Percentiles rank a stretch among this genome's conserved stretches.
Conservation (phyloP, 2,329 filamentous ascomycete genomes). For the Neospermospora avenae region DNA sequence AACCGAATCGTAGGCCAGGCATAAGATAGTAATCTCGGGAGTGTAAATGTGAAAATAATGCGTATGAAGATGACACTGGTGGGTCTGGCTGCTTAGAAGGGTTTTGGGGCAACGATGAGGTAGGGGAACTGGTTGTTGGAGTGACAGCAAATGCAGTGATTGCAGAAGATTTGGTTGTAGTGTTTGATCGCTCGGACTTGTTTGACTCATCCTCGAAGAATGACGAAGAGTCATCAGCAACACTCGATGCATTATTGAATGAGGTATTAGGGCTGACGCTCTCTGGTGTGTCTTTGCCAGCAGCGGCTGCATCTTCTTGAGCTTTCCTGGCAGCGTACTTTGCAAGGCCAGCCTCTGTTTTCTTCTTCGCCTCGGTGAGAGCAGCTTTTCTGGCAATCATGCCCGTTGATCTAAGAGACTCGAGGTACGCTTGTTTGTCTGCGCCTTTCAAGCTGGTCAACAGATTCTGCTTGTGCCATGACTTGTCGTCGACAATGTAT, state of each 20-base stretch:
- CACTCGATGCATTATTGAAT: neutral
- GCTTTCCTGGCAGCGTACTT: constrained; percentile 29
- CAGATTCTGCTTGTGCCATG: constrained; percentile 59
- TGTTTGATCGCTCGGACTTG: neutral
- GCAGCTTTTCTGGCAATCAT: constrained; percentile 45
- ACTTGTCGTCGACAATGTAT: constrained; percentile 76
- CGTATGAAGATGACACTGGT: constrained; percentile 54
- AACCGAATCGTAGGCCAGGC: constrained; percentile 90
- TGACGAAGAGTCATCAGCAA: constrained; percentile 13
- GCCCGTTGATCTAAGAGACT: constrained; percentile 45
- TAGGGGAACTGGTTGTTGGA: constrained; percentile 43
- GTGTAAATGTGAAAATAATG: constrained; percentile 79
- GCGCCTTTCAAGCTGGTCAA: constrained; percentile 56
- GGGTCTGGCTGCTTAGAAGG: constrained; percentile 34
- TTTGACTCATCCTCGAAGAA: constrained; percentile 23
- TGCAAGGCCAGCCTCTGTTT: constrained; percentile 26
- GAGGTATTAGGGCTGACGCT: constrained; percentile 6
- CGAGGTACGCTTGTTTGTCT: constrained; percentile 61
- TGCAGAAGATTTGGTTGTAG: constrained; percentile 35
- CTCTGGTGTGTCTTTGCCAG: constrained; percentile 3
- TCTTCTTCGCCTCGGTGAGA: constrained; percentile 27
- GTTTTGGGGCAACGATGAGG: constrained; percentile 32
- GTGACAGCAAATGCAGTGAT: constrained; percentile 38
- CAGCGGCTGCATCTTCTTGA: constrained; percentile 6
- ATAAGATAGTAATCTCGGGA: constrained; percentile 79